Percentiles rank a stretch among this genome's conserved stretches.
Evolutionary conservation across 306 rosid genomes (phyloP).

Genomic region (Gastrolobium villosum): DNA sequence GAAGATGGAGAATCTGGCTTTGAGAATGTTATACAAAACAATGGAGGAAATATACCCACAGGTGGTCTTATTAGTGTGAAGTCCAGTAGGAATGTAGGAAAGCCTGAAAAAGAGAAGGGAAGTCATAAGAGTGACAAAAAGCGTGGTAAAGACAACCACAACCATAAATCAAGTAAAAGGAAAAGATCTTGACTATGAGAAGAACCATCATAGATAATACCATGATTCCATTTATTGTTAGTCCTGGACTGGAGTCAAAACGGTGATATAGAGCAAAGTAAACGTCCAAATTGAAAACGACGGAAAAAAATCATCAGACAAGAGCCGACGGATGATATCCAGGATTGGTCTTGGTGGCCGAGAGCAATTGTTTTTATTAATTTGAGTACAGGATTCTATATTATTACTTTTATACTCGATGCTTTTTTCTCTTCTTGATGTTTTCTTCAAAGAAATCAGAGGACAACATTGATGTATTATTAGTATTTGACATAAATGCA

Average conservation of each 20-base stretch:
- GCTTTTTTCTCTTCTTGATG: background rate
- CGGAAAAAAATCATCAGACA: background rate
- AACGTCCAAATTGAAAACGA: background rate
- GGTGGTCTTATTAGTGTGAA: conserved; percentile 76
- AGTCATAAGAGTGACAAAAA: conserved; percentile 60
- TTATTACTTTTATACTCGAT: background rate
- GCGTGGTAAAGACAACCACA: conserved; percentile 54
- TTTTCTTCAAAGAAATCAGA: background rate
- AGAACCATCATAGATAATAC: conserved; percentile 3
- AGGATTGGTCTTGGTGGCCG: background rate
- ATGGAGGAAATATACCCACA: conserved; percentile 59
- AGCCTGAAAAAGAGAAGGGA: conserved; percentile 54
- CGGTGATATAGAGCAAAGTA: background rate
- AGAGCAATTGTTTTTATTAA: background rate
- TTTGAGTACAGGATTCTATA: conserved; percentile 26
- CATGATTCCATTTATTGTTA: background rate
- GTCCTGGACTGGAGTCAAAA: conserved; percentile 15
- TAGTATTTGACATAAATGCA: background rate
- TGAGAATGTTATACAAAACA: conserved; percentile 59
- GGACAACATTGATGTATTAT: background rate
- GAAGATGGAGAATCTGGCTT: conserved; percentile 62
- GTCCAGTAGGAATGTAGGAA: conserved; percentile 55
- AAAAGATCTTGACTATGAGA: conserved; percentile 50
- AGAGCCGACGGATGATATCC: background rate
- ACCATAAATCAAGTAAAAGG: conserved; percentile 63